These are phyloP conservation scores for Macrocystidia cucumis DNA, from an alignment of 1,284 basidiomycete species.

Conservation along the genomic window DNA sequence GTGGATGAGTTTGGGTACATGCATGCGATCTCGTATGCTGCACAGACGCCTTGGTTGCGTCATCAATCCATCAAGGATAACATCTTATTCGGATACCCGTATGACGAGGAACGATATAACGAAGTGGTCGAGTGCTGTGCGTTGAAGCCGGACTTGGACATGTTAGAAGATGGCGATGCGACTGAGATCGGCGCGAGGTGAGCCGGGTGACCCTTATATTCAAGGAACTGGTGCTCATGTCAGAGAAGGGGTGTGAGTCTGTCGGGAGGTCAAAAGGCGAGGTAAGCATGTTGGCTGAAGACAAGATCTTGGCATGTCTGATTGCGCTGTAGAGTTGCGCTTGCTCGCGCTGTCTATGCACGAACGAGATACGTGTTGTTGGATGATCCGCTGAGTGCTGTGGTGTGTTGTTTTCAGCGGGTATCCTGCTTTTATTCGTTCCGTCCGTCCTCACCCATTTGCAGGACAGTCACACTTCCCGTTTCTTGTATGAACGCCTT, in stretches of 20 bases:
- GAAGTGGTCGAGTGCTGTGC: constrained; percentile 67
- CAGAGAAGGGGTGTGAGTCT: constrained; percentile 41
- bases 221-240: not conserved
- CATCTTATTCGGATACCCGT: constrained; percentile 63
- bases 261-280: constrained; percentile 60
- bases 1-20: constrained; percentile 59
- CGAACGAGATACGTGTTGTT: constrained; percentile 57
- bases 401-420: constrained; percentile 32
- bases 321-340: constrained; percentile 39
- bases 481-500: constrained; percentile 58
- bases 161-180: constrained; percentile 68
- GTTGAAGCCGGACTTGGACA: constrained; percentile 61
- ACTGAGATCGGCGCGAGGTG: constrained; percentile 47
- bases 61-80: constrained; percentile 65
- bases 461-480: constrained; percentile 70
- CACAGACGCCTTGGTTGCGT: constrained; percentile 82
- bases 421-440: not conserved
- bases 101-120: constrained; percentile 60
- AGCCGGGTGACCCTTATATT: constrained; percentile 8
- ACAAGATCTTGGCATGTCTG: too few relatives aligned
- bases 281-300: constrained; percentile 22
- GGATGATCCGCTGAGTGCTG: constrained; percentile 68
- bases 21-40: constrained; percentile 75
- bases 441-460: constrained; percentile 3
- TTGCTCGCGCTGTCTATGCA: constrained; percentile 65